Evolutionary conservation across 2,329 filamentous ascomycete species (phyloP), one percentile per base, ranked within the genome.

Genomic region (Colletotrichum tropicicola): DNA sequence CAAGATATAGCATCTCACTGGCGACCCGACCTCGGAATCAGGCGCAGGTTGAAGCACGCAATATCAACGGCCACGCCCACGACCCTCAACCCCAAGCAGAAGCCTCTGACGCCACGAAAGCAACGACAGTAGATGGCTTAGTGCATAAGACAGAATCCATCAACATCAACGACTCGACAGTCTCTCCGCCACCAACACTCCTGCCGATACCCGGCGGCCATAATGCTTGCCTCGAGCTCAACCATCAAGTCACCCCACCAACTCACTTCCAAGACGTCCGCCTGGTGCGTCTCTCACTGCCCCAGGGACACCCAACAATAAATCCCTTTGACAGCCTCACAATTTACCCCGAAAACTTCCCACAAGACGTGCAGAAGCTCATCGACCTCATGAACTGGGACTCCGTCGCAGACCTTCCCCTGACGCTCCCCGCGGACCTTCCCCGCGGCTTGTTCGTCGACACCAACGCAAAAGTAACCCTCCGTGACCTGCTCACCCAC

Each of bases 231-330:
- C 74, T 99, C 1, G 72, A 82, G 1, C 75, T 78, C n/a, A 97
- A 97, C 73, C 76, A 82, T 17, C 87, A 94, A 15, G 77, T 97
- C 6, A 99, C 96, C 0, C 89, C 94, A 0, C 51, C 76, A 1
- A 81, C 82, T 2, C 96, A 99, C 78, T 98, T 93, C 90, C 96
- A 99, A 80, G 96, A 99, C 79, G 95, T 98, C 45, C 91, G 96
- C 0, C 78, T 98, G n/a, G 85, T 82, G 2, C 51, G 44, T 23
- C 59, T 68, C 41, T 17, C 51, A 19, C 21, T 68, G 19, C 41
- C 41, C 9, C n/a, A n/a, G n/a, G 35, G 28, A 59, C n/a, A 68
- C 9, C 44, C 51, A 47, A 76, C 79, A 74, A 80, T 75, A 62
- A 47, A 90, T 0, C 94, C 96, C 0, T 94, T 95, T 6, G 92